These are phyloP conservation scores for Schoenoplectus triqueter DNA, from an alignment of 202 grass and related monocot genomes.

Conservation along the genomic window DNA sequence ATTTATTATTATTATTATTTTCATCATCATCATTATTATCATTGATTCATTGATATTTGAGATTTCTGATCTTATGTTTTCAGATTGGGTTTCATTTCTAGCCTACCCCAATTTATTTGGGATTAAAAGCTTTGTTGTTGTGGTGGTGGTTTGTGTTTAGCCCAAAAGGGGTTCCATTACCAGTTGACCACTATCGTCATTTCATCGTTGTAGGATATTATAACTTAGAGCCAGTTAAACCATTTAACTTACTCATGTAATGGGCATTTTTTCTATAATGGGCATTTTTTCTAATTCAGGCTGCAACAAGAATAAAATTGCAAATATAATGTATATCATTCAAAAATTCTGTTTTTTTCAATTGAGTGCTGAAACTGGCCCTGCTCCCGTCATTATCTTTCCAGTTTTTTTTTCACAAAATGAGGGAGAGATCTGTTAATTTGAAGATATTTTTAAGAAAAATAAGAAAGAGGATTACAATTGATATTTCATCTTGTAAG, in stretches of 20 bases:
- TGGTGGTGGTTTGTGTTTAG: background rate
- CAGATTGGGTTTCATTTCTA: too few relatives aligned
- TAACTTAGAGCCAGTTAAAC: background rate
- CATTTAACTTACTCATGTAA: conserved; percentile 5
- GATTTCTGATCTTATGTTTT: too few relatives aligned
- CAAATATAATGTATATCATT: background rate
- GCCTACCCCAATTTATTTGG: too few relatives aligned
- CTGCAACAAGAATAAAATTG: background rate
- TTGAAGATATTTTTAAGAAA: background rate
- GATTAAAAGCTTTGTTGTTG: too few relatives aligned
- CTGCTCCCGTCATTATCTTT: background rate
- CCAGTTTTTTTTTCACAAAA: background rate
- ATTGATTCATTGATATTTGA: too few relatives aligned
- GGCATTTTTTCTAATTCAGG: background rate
- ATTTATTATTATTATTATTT: too few relatives aligned
- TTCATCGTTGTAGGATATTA: background rate
- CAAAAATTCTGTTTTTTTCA: background rate
- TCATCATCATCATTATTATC: too few relatives aligned
- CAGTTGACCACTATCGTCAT: background rate
- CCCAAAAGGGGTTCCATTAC: conserved; percentile 26
- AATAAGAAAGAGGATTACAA: background rate
- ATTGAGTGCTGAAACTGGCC: background rate
- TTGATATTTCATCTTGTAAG: background rate
- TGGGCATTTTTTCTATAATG: background rate
- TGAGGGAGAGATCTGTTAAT: background rate